These are phyloP conservation scores for Erodium chrysanthum DNA, from an alignment of 441 rosid genomes.

Conservation along the genomic window DNA sequence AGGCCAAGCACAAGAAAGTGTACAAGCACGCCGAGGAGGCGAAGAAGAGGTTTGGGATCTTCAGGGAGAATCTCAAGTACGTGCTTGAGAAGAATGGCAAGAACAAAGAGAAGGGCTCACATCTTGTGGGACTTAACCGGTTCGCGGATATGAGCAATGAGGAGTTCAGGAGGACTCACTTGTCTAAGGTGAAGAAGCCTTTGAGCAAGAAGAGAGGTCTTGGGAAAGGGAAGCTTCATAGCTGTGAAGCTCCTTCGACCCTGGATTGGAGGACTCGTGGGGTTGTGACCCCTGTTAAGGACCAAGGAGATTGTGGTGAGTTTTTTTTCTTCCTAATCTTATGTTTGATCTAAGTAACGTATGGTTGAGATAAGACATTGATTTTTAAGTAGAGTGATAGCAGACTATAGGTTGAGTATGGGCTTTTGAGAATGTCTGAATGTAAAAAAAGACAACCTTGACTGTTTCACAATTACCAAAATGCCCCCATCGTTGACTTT, in stretches of 20 bases:
- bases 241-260: slow-evolving; percentile 39
- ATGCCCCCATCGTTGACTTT: no score
- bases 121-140: slow-evolving; percentile 47
- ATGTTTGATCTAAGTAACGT: no score
- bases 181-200: slow-evolving; percentile 47
- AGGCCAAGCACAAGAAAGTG: slow-evolving; percentile 36
- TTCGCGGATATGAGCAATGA: slow-evolving; percentile 64
- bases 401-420: no score
- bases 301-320: slow-evolving; percentile 54
- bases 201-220: slow-evolving; percentile 17
- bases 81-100: slow-evolving; percentile 32
- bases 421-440: no score
- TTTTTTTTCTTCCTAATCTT: no score
- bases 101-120: slow-evolving; percentile 4
- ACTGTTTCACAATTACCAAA: no score
- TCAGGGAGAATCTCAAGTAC: slow-evolving; percentile 41
- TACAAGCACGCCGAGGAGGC: slow-evolving; percentile 39
- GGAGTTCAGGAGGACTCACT: slow-evolving; percentile 37
- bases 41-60: slow-evolving; percentile 30
- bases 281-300: slow-evolving; percentile 42
- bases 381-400: no score
- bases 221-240: slow-evolving; percentile 11
- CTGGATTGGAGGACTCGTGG: slow-evolving; percentile 63
- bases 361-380: no score
- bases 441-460: no score